These are phyloP conservation scores for Oryza officinalis DNA, from an alignment of 176 grass and related monocot species.

Conservation along the genomic window DNA sequence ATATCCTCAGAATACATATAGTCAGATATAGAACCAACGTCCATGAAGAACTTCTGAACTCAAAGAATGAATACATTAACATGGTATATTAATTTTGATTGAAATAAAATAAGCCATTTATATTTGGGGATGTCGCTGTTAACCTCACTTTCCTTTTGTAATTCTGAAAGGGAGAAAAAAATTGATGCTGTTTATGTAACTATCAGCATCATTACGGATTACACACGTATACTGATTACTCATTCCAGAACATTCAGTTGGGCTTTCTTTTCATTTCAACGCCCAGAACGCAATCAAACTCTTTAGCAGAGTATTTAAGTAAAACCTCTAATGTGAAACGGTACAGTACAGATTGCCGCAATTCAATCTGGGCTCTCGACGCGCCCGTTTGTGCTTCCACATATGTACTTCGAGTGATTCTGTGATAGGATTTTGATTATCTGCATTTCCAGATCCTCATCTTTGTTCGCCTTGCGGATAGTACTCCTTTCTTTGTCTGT, in stretches of 20 bases:
- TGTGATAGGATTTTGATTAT: conserved; percentile 52
- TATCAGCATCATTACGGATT: not conserved
- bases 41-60: not conserved
- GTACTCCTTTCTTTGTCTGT: conserved; percentile 41
- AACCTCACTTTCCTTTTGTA: not conserved
- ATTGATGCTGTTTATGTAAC: not conserved
- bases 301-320: not conserved
- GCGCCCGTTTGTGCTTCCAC: not conserved
- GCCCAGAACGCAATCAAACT: not conserved
- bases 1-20: no score
- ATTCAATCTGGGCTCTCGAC: conserved; percentile 22
- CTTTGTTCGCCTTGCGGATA: conserved; percentile 32
- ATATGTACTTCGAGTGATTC: conserved; percentile 60
- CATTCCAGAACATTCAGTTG: not conserved
- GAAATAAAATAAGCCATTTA: not conserved
- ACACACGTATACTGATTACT: not conserved
- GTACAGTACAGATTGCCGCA: not conserved
- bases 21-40: not conserved
- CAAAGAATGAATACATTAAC: not conserved
- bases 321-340: not conserved
- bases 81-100: not conserved
- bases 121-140: not conserved
- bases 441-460: conserved; percentile 70
- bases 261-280: not conserved
- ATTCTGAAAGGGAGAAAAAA: not conserved